phyloP scores from a whole-genome alignment of 2,329 filamentous ascomycete species.

The Verticillium albo-atrum region DNA sequence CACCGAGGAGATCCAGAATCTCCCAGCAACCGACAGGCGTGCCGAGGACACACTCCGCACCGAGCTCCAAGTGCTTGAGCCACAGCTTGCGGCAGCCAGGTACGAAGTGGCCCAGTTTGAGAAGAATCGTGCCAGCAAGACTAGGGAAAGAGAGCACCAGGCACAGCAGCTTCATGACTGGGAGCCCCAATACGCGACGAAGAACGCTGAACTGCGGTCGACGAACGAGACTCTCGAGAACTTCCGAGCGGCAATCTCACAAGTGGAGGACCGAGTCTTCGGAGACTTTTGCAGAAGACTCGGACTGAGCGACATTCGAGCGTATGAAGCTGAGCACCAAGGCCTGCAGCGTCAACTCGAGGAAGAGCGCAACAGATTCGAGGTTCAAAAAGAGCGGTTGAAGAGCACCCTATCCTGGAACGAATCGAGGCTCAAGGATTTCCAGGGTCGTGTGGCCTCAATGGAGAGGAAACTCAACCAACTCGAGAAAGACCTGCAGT shows the following conservation, averaged over 20 bases:
- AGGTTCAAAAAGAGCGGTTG: constrained; percentile 74
- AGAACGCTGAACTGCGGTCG: constrained; percentile 62
- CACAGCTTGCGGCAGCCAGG: constrained; percentile 65
- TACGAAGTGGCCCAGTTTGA: constrained; percentile 75
- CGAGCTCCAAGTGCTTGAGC: constrained; percentile 75
- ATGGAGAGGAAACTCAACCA: constrained; percentile 64
- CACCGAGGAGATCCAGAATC: constrained; percentile 69
- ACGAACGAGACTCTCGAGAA: constrained; percentile 45
- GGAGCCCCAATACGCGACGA: constrained; percentile 72
- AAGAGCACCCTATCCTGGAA: constrained; percentile 58
- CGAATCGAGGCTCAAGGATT: constrained; percentile 46
- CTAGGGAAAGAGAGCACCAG: constrained; percentile 71
- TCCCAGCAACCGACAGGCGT: constrained; percentile 74
- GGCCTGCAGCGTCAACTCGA: constrained; percentile 86
- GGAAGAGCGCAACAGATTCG: constrained; percentile 82
- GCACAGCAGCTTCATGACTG: constrained; percentile 70
- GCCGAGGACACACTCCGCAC: constrained; percentile 79
- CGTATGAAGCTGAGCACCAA: constrained; percentile 91
- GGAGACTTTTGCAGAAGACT: constrained; percentile 78
- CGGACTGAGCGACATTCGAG: constrained; percentile 83
- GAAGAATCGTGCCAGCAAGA: constrained; percentile 80
- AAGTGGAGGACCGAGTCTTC: constrained; percentile 87
- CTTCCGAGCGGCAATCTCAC: constrained; percentile 61
- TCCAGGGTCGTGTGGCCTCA: constrained; percentile 62
- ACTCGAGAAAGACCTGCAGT: constrained; percentile 63